Conservation (phyloP, 1,284 basidiomycete genomes). For the Ceratobasidium sp. region DNA sequence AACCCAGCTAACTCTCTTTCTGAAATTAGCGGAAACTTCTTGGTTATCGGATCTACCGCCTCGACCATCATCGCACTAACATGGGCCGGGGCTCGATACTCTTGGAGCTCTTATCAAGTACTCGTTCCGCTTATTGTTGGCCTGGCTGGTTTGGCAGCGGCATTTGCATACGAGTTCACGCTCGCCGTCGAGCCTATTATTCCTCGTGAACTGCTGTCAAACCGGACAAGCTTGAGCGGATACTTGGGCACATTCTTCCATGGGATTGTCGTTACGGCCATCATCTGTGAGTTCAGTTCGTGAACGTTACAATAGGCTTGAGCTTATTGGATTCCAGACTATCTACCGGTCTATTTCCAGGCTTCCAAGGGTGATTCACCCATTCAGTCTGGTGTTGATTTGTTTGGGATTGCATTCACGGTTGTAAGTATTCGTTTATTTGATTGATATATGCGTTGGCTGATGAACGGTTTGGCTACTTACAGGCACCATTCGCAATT, state of each 20-base stretch:
- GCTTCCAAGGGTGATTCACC: constrained; percentile 62
- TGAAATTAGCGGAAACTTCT: constrained; percentile 57
- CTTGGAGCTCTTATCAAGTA: constrained; percentile 58
- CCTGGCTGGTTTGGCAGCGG: constrained; percentile 52
- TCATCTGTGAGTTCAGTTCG: constrained; percentile 52
- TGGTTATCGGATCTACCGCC: constrained; percentile 57
- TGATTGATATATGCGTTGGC: not conserved
- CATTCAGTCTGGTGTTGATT: constrained; percentile 61
- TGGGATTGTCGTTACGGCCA: constrained; percentile 52
- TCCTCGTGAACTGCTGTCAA: constrained; percentile 55
- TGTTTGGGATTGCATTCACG: constrained; percentile 57
- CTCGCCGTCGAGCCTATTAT: constrained; percentile 54
- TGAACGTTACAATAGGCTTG: not conserved
- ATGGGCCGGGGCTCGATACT: constrained; percentile 58
- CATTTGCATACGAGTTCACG: constrained; percentile 53
- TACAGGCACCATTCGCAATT: constrained; percentile 41
- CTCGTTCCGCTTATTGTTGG: constrained; percentile 58
- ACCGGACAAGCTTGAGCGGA: constrained; percentile 56
- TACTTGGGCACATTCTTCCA: constrained; percentile 57
- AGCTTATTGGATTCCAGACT: constrained; percentile 52
- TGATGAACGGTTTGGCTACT: not conserved
- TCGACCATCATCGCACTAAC: constrained; percentile 58
- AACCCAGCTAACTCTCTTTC: constrained; percentile 10
- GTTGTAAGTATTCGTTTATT: constrained; percentile 49
- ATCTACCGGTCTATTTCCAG: constrained; percentile 64